Conservation (phyloP, 352 stramenopile genomes). For the Pythium dissotocum region DNA sequence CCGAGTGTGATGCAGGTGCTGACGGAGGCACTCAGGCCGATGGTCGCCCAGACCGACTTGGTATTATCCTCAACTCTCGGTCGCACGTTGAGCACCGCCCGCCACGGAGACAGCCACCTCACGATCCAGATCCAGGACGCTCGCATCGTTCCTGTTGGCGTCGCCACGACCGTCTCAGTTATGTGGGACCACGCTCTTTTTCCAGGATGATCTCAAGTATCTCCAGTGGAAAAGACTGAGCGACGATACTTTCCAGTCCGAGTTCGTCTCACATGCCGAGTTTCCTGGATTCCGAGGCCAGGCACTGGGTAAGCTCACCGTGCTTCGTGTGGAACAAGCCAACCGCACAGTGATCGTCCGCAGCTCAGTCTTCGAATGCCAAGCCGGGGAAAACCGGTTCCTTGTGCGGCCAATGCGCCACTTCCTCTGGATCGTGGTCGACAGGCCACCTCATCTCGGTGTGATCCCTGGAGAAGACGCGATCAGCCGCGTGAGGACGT, state of each 20-base stretch:
- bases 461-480: background rate
- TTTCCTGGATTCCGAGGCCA: too few species aligned
- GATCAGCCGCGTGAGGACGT: slow-evolving; percentile 1
- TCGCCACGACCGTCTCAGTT: background rate
- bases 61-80: background rate
- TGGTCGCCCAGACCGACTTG: background rate
- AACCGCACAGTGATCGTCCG: too few species aligned
- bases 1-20: background rate
- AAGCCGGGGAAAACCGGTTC: too few species aligned
- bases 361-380: too few species aligned
- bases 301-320: too few species aligned
- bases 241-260: background rate
- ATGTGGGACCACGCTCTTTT: too few species aligned
- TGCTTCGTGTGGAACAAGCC: too few species aligned
- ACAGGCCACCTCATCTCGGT: background rate
- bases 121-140: slow-evolving; percentile 3
- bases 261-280: background rate
- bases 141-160: background rate
- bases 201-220: too few species aligned
- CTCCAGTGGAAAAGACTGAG: background rate
- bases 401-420: background rate
- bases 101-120: background rate
- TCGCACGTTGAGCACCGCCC: background rate
- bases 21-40: background rate
- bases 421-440: slow-evolving; percentile 4